Evolutionary conservation across 2,329 filamentous ascomycete species (phyloP).

Genomic region (Epichloe sibirici): DNA sequence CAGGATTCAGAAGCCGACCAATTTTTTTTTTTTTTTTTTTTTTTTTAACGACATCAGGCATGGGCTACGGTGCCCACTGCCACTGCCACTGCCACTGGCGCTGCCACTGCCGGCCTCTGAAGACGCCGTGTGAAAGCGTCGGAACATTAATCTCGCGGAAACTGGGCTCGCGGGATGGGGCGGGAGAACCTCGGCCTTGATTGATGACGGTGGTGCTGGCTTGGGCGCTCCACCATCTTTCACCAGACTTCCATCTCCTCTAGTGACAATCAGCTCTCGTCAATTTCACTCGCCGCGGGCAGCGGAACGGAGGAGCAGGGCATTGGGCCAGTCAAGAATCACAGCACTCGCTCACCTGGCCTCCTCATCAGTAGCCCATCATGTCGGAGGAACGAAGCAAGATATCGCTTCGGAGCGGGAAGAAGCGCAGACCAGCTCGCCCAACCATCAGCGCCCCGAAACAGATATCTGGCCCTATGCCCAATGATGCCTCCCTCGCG

Average conservation of each 20-base stretch:
- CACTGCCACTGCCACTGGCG: not conserved
- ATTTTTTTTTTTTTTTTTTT: conserved; percentile 4
- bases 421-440: conserved; percentile 36
- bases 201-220: not conserved
- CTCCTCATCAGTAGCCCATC: conserved; percentile 8
- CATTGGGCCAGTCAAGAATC: not conserved
- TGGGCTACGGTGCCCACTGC: not conserved
- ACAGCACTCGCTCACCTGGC: not conserved
- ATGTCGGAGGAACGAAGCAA: conserved; percentile 53
- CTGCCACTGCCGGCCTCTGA: no score
- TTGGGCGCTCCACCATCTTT: not conserved
- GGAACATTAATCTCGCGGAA: conserved; percentile 10
- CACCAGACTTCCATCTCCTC: not conserved
- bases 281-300: not conserved
- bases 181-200: conserved; percentile 12
- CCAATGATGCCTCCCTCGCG: conserved; percentile 32
- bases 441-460: conserved; percentile 49
- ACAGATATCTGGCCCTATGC: conserved; percentile 50
- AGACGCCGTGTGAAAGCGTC: not conserved
- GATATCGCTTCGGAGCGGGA: conserved; percentile 49
- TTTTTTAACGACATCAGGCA: conserved; percentile 8
- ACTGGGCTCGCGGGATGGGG: not conserved
- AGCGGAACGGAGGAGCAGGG: not conserved
- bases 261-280: not conserved
- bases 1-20: conserved; percentile 2